Evolutionary conservation across 176 grass and related monocot genomes (phyloP).

Genomic region (Pontederia paniculata): DNA sequence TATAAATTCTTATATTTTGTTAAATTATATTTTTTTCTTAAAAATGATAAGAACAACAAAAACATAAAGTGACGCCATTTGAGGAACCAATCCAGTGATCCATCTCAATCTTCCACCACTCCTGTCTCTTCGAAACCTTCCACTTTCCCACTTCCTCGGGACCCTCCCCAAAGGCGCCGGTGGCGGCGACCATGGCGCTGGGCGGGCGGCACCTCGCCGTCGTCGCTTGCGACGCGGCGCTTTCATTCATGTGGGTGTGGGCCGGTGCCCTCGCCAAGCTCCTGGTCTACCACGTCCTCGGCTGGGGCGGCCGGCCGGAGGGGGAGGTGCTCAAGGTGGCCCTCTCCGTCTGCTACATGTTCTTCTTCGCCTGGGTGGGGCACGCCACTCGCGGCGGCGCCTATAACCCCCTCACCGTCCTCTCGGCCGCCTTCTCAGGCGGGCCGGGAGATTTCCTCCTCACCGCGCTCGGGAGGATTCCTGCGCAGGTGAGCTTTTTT

Average conservation of each 20-base stretch:
- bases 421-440: slow-evolving; percentile 47
- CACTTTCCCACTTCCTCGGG: neutral
- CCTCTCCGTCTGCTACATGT: slow-evolving; percentile 81
- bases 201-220: neutral
- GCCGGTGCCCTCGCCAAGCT: slow-evolving; percentile 76
- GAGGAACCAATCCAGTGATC: too few relatives aligned
- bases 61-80: too few relatives aligned
- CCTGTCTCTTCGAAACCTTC: too few relatives aligned
- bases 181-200: slow-evolving; percentile 1
- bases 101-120: too few relatives aligned
- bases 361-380: slow-evolving; percentile 83
- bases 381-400: slow-evolving; percentile 43
- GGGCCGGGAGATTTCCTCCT: slow-evolving; percentile 40
- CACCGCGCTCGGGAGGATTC: slow-evolving; percentile 55
- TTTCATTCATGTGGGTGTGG: slow-evolving; percentile 77
- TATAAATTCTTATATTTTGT: too few relatives aligned
- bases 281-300: slow-evolving; percentile 42
- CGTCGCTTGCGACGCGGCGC: slow-evolving; percentile 32
- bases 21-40: too few relatives aligned
- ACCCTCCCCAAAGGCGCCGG: neutral
- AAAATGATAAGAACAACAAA: too few relatives aligned
- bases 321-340: slow-evolving; percentile 56
- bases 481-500: slow-evolving; percentile 54
- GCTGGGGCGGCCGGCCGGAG: slow-evolving; percentile 33
- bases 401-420: slow-evolving; percentile 77